Evolutionary conservation across 306 rosid species (phyloP), one percentile per base, ranked within the genome.

Genomic region (Luffa acutangula): DNA sequence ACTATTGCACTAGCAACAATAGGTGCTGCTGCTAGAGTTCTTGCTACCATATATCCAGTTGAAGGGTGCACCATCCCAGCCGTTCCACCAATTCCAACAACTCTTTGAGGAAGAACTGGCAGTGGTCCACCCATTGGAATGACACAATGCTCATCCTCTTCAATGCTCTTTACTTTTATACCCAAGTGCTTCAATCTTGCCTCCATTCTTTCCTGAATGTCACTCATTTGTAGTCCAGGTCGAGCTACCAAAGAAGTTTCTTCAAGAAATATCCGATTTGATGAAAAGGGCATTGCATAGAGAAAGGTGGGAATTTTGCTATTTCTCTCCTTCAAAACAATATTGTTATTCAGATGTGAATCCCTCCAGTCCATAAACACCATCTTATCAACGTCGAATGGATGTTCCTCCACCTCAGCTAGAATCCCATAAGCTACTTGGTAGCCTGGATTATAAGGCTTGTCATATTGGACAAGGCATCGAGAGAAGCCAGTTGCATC

Each of bases 21-120:
- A 56, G 99, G 96, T 80, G 99, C 99, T 6, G 96, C 97, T 31
- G 98, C 98, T 60, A 95, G 85, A 75, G 99, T 95, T 86, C 97
- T 90, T 4, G 99, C 96, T n/a, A 95, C 97, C 98, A 95, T 95
- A 74, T 95, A 95, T 62, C 99, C 99, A 0, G 99, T 95, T 21
- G 98, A 95, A 75, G 99, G 99, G 82, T 95, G 99, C 77, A 96
- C 98, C 99, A 96, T 95, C 78, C 99, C 98, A 0, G 99, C 99
- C 4, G 99, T 93, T 33, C 99, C 99, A 1, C 99, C 99, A n/a
- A 95, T 90, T 80, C 99, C 98, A 77, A 93, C 89, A 46, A 95
- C 97, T 83, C 99, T 88, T 79, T 95, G 98, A 17, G 99, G 97
- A 15, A 95, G 96, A 86, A 95, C 90, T 0, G 97, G 99, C 15